phyloP scores from a whole-genome alignment of 768 basidiomycete species.

The Lentinula boryana region DNA sequence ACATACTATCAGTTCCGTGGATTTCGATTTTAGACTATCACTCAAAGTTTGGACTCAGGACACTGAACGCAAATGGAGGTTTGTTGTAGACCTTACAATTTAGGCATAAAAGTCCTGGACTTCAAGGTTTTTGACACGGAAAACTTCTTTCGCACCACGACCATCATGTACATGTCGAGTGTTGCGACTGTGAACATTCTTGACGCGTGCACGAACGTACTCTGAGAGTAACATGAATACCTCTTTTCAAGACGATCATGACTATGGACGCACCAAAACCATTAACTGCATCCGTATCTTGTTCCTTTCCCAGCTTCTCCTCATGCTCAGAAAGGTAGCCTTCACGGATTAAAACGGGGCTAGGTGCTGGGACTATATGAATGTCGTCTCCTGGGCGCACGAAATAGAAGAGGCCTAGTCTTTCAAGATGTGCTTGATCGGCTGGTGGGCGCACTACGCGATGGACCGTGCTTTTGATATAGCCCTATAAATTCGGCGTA shows the following conservation, averaged over 20 bases:
- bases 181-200: constrained; percentile 11
- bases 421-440: constrained; percentile 34
- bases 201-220: constrained; percentile 14
- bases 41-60: too few relatives aligned
- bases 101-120: constrained; percentile 11
- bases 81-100: too few relatives aligned
- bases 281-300: constrained; percentile 10
- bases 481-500: constrained; percentile 20
- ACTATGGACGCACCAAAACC: constrained; percentile 12
- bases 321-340: constrained; percentile 19
- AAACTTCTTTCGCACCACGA: constrained; percentile 4
- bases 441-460: constrained; percentile 42
- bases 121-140: constrained; percentile 11
- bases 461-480: constrained; percentile 42
- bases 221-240: constrained; percentile 1
- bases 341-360: constrained; percentile 34
- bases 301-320: constrained; percentile 1
- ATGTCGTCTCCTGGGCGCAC: constrained; percentile 31
- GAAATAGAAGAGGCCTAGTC: constrained; percentile 44
- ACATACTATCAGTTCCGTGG: too few relatives aligned
- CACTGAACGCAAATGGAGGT: too few relatives aligned
- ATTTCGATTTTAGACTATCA: too few relatives aligned
- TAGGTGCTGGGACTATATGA: constrained; percentile 28
- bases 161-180: constrained; percentile 7
- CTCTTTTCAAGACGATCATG: neutral